Evolutionary conservation across 2,329 filamentous ascomycete species (phyloP), one percentile per base, ranked within the genome.

Genomic region (Kalmusia sp.): DNA sequence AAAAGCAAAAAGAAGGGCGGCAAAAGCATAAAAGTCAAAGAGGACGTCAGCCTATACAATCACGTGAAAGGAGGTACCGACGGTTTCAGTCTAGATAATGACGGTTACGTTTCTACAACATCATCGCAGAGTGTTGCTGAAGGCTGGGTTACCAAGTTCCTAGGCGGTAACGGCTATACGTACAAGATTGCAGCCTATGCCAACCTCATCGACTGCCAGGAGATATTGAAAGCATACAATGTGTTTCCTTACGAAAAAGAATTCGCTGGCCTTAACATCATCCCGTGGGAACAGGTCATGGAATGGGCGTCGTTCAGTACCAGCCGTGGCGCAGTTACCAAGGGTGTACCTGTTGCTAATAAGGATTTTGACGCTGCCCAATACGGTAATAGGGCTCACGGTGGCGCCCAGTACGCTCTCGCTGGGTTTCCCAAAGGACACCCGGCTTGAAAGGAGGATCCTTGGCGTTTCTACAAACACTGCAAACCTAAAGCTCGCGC

Each of bases 21-120:
- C n/a, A n/a, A n/a, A n/a, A n/a, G n/a, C n/a, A n/a, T n/a, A n/a
- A n/a, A n/a, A n/a, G n/a, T n/a, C n/a, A n/a, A n/a, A n/a, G 30
- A 33, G 30, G 30, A 33, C 15, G 12, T 33, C 6, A 33, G 30
- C 15, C 12, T 33, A n/a, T 33, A 33, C 30, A 33, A n/a, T 14
- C 30, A 33, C 30, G 30, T 34, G 12, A 39, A 14, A n/a, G 41
- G 41, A 14, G 41, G 15, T 24, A 28, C 41, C 4, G 22, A 19
- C n/a, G 27, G 41, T 8, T 34, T 33, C 41, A 45, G 41, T 15
- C 21, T 31, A 21, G 31, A 22, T 12, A 34, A 45, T 15, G 41
- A 45, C 31, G 41, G 27, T 17, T 45, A 45, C 24, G 28, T 33
- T 21, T 33, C 41, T 8, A 45, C 41, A 9, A 45, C 41, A 6